Evolutionary conservation across 495 filamentous ascomycete genomes (phyloP), one percentile per base, ranked within the genome.

Genomic region (Tuber calosporum): DNA sequence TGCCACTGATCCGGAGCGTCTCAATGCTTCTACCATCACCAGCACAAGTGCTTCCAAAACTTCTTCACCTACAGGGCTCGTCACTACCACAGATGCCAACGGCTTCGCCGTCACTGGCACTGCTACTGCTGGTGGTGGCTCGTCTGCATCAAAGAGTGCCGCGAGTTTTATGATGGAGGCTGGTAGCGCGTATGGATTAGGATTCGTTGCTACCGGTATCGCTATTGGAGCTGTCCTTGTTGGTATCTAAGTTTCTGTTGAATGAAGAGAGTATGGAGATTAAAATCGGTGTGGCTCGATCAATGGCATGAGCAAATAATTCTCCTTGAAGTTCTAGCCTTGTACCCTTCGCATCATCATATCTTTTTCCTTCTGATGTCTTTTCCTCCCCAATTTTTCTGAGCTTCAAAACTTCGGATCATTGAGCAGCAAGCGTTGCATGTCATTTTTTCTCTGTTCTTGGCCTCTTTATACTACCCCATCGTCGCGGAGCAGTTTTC

Each of bases 1-100:
- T 75, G 90, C 90, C n/a, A 87, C 88, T 75, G 77, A 85, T 70
- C 89, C 90, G 3, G 84, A 79, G 62, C 84, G 82, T 30, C 82
- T 85, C 48, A 91, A 90, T 77, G 78, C 79, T 17, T 85, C 87
- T 7, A 84, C 84, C 36, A 84, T 85, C 26, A 81, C 84, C 67
- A 77, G 84, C 37, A 75, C 82, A n/a, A 81, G 83, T 66, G 74
- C 83, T 20, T 81, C 83, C 26, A 73, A 79, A 30, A 78, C 83
- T 3, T 70, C 78, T 36, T 79, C 82, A 37, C 36, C 68, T 26
- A 73, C 69, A 13, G 71, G 80, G 39, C 74, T 79, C 39, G 76
- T 42, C 48, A 82, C 79, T 20, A 58, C 38, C 22, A 72, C 78
- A 26, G 79, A 79, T 68, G 72, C 72, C 37, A 78, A 75, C 30